Percentiles rank a stretch among this genome's conserved stretches.
These are phyloP conservation scores for Amauroascus niger DNA, from an alignment of 2,329 filamentous ascomycete genomes.

Conservation along the genomic window DNA sequence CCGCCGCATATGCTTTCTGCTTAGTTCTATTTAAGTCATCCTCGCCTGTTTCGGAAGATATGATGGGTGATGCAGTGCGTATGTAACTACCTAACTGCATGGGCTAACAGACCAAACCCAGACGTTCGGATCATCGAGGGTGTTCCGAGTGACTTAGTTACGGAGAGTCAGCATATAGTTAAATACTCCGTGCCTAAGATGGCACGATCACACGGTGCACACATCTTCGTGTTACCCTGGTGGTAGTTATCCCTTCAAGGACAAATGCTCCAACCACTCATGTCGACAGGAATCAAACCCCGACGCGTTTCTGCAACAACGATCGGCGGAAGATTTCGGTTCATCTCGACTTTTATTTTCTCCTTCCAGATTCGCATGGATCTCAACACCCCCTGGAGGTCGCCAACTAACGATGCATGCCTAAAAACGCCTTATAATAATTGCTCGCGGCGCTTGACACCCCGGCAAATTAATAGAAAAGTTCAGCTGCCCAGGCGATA, in stretches of 20 bases:
- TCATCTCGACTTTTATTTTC: constrained; percentile 1
- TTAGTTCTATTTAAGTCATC: background rate
- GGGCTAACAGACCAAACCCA: background rate
- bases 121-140: background rate
- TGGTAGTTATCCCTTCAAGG: background rate
- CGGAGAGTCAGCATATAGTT: background rate
- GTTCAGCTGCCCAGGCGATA: background rate
- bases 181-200: too few relatives aligned
- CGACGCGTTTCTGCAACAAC: background rate
- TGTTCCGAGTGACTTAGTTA: background rate
- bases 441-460: background rate
- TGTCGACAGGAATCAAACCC: background rate
- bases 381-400: background rate
- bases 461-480: background rate
- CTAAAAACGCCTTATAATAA: background rate
- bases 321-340: constrained; percentile 3
- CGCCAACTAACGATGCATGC: background rate
- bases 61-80: background rate
- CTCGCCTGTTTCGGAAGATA: background rate
- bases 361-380: background rate
- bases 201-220: background rate
- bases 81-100: background rate
- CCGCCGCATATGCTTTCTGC: background rate
- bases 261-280: background rate
- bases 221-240: background rate